phyloP scores from a whole-genome alignment of 2,329 filamentous ascomycete genomes.

The Fusarium sp. region DNA sequence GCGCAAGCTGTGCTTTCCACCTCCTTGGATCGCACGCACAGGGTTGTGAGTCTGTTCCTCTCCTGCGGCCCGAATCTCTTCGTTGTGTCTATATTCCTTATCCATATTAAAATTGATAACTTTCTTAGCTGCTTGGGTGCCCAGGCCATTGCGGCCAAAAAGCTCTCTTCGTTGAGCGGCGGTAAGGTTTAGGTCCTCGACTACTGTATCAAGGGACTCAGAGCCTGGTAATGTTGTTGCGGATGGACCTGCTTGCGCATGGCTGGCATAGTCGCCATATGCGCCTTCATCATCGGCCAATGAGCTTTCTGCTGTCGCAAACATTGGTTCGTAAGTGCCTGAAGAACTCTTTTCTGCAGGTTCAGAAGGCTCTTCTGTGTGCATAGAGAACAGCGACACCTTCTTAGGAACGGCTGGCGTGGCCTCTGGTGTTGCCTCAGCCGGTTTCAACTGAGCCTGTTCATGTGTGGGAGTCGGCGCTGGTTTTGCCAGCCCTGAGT shows the following conservation, averaged over 20 bases:
- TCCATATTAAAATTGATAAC: conserved; percentile 92
- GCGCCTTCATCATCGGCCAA: conserved; percentile 31
- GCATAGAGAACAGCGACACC: conserved; percentile 76
- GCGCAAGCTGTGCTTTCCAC: conserved; percentile 82
- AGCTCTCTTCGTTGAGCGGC: conserved; percentile 81
- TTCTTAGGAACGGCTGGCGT: conserved; percentile 55
- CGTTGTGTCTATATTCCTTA: conserved; percentile 85
- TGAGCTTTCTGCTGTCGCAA: conserved; percentile 48
- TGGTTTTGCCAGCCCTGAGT: conserved; percentile 23
- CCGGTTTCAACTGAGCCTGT: conserved; percentile 20
- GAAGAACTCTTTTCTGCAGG: conserved; percentile 35
- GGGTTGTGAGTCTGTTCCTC: conserved; percentile 82
- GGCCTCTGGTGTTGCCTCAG: conserved; percentile 25
- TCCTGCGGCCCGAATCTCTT: conserved; percentile 75
- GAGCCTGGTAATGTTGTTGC: conserved; percentile 42
- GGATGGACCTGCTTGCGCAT: conserved; percentile 46
- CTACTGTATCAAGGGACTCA: conserved; percentile 76
- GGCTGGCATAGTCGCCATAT: conserved; percentile 46
- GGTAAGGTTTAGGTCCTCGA: conserved; percentile 81
- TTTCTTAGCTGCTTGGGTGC: conserved; percentile 56
- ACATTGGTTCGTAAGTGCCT: conserved; percentile 62
- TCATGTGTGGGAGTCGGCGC: conserved; percentile 12
- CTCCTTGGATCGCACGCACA: conserved; percentile 82
- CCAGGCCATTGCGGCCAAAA: conserved; percentile 73
- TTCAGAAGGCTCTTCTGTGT: conserved; percentile 51